Evolutionary conservation across 768 basidiomycete species (phyloP).

Genomic region (Tubosaeta sp.): DNA sequence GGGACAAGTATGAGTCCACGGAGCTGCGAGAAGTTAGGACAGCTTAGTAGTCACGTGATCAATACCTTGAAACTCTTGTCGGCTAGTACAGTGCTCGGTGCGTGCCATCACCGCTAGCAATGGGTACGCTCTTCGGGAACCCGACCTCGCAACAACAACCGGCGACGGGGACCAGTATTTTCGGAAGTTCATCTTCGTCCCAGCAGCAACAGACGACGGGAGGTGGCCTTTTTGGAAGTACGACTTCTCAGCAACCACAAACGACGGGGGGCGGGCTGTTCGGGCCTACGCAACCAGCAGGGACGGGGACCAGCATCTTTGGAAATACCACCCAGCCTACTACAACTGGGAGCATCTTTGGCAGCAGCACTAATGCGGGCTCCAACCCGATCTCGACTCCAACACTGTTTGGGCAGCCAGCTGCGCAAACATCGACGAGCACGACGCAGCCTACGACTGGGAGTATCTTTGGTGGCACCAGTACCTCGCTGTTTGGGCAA

Average conservation of each 20-base stretch:
- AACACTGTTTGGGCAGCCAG: not conserved
- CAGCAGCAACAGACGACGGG: slow-evolving; percentile 23
- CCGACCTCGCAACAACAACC: slow-evolving; percentile 21
- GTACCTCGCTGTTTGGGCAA: not conserved
- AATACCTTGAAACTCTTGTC: not conserved
- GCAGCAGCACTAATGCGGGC: not conserved
- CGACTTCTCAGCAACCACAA: slow-evolving; percentile 13
- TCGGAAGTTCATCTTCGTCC: slow-evolving; percentile 21
- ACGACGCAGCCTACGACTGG: not conserved
- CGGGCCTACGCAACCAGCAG: slow-evolving; percentile 14
- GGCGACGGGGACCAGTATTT: slow-evolving; percentile 19
- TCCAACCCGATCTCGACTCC: not conserved
- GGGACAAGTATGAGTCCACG: too few relatives aligned
- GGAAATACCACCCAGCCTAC: slow-evolving; percentile 13
- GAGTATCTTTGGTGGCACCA: not conserved
- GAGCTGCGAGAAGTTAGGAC: too few relatives aligned
- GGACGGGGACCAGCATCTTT: slow-evolving; percentile 8
- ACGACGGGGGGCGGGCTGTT: slow-evolving; percentile 15
- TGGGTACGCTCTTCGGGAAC: slow-evolving; percentile 23
- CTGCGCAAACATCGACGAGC: not conserved
- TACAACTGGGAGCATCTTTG: slow-evolving; percentile 12
- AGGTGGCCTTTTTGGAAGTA: slow-evolving; percentile 14
- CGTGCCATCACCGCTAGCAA: not conserved
- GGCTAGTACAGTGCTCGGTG: too few relatives aligned
- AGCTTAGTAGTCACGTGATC: slow-evolving; percentile 16